Evolutionary conservation across 257 asterid species (phyloP), one percentile per base, ranked within the genome.

Genomic region (Plantago elongata): DNA sequence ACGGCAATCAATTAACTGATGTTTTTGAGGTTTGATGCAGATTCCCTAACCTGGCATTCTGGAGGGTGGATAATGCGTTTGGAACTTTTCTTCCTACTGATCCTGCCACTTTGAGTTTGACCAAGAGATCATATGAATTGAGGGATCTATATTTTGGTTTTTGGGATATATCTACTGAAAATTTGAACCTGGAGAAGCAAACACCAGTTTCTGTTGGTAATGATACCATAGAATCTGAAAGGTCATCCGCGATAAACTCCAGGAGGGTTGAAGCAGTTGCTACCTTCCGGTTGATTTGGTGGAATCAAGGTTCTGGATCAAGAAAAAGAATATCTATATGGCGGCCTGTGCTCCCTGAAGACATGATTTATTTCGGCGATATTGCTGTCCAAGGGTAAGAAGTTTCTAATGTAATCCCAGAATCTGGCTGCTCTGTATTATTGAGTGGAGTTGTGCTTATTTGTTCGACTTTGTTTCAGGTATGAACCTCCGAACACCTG

Each of bases 241-340:
- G 82, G 80, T 63, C 87, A 45, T 83, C 96, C 51, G 72, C 83
- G 56, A 76, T 79, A 58, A 85, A 77, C 74, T 86, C 97, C 55
- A 78, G 87, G 76, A 77, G 96, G 66, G 71, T 77, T 71, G 99
- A 87, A 77, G 84, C 87, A 27, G 87, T 86, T 74, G 96, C 97
- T 14, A 83, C 95, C 66, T 92, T 83, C 75, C 77, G 70, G 68
- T 74, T 89, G 77, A 79, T 92, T 68, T 92, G 99, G 99, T 92
- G 91, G 95, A 92, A 92, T 75, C 94, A 89, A 79, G 97, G 95
- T 58, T 89, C 91, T 67, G 89, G 89, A 66, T 84, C 95, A 60
- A 85, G 99, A 74, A 92, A 84, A 78, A 81, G 79, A 77, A 67
- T 92, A 68, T 92, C 99, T 30, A 77, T 92, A 54, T 92, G 99